These are phyloP conservation scores for Colletotrichum sp. DNA, from an alignment of 2,329 filamentous ascomycete species.

Conservation along the genomic window DNA sequence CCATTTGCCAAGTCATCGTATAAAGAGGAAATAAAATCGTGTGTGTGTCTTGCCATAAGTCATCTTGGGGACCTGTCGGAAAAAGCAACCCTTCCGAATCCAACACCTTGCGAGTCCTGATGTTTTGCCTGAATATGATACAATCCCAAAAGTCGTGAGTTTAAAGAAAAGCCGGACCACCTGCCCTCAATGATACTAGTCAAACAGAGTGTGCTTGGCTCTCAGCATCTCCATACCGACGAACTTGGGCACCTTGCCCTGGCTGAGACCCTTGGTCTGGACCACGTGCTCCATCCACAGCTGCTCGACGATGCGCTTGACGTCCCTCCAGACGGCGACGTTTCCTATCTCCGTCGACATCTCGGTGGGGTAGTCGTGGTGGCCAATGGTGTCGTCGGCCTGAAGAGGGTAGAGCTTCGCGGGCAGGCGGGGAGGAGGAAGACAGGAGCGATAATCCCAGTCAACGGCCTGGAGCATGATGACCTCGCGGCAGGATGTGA, in stretches of 20 bases:
- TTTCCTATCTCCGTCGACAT: neutral
- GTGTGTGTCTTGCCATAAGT: neutral
- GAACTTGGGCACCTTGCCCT: neutral
- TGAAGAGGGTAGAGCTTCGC: neutral
- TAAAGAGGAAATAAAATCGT: neutral
- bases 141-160: neutral
- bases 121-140: neutral
- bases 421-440: neutral
- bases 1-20: neutral
- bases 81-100: neutral
- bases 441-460: slow-evolving; percentile 3
- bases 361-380: slow-evolving; percentile 9
- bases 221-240: slow-evolving; percentile 14
- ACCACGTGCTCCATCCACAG: slow-evolving; percentile 8
- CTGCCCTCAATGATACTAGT: neutral
- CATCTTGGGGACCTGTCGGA: neutral
- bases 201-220: slow-evolving; percentile 7
- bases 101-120: slow-evolving; percentile 7
- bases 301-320: slow-evolving; percentile 3
- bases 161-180: neutral
- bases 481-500: slow-evolving; percentile 13
- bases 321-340: slow-evolving; percentile 12
- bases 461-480: slow-evolving; percentile 15
- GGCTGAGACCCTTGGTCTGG: neutral
- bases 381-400: slow-evolving; percentile 6